phyloP scores from a whole-genome alignment of 768 basidiomycete species.

The Nidularia pulvinata region DNA sequence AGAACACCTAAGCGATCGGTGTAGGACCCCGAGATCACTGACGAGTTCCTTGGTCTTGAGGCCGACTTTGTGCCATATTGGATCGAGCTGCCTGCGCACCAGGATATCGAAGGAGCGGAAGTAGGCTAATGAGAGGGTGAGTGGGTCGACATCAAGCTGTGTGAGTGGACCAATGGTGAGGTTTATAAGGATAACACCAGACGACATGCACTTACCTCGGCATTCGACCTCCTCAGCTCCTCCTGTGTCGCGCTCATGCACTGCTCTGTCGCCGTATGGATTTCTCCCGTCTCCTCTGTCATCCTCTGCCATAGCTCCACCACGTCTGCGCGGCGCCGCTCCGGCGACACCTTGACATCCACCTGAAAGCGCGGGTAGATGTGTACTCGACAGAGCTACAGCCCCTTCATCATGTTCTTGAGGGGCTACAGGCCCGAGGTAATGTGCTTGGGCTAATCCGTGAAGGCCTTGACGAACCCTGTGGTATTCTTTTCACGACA shows the following conservation, averaged over 20 bases:
- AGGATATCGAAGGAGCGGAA: constrained; percentile 91
- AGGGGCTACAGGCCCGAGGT: constrained; percentile 91
- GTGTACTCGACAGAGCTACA: constrained; percentile 86
- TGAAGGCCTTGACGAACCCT: constrained; percentile 96
- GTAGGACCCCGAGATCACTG: constrained; percentile 80
- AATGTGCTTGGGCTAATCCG: constrained; percentile 95
- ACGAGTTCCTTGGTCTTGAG: constrained; percentile 91
- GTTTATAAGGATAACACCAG: not conserved
- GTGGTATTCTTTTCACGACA: constrained; percentile 88
- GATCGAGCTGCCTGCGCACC: constrained; percentile 86
- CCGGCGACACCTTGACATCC: constrained; percentile 79
- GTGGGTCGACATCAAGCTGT: constrained; percentile 92
- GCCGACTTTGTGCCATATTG: constrained; percentile 97
- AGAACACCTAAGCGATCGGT: constrained; percentile 77
- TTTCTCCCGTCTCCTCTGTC: constrained; percentile 95
- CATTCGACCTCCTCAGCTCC: constrained; percentile 88
- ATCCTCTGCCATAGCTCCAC: constrained; percentile 85
- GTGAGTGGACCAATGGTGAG: not conserved
- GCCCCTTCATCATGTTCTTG: constrained; percentile 89
- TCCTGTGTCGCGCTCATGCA: constrained; percentile 91
- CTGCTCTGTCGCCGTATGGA: constrained; percentile 89
- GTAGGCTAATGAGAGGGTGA: constrained; percentile 91
- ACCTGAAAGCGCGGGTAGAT: constrained; percentile 96
- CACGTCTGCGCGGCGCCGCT: constrained; percentile 88
- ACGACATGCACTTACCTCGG: constrained; percentile 37